A percentile compares a stretch with the other conserved stretches of the same genome.
phyloP scores from a whole-genome alignment of 2,329 filamentous ascomycete species.

The Plectosphaerella cucumerina region DNA sequence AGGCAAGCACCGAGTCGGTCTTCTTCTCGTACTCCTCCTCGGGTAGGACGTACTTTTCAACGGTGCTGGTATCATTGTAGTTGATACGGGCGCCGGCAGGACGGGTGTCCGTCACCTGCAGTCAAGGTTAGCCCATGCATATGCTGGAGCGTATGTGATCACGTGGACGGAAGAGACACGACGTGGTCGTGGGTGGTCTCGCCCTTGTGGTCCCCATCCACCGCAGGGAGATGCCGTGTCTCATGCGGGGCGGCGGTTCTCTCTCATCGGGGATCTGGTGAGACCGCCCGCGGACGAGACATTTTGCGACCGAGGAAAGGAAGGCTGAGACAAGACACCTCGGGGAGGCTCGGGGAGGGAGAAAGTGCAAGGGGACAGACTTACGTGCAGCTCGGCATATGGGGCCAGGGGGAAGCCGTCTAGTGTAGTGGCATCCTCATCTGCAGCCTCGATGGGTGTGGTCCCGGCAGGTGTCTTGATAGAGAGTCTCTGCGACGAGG shows the following conservation, averaged over 20 bases:
- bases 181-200: background rate
- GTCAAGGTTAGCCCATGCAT: background rate
- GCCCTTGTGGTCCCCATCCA: background rate
- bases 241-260: background rate
- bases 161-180: background rate
- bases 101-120: constrained; percentile 73
- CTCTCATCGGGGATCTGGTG: background rate
- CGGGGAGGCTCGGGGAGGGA: background rate
- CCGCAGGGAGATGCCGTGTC: background rate
- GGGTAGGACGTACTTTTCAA: constrained; percentile 91
- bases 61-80: constrained; percentile 73
- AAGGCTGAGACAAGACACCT: background rate
- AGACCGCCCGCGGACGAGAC: background rate
- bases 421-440: constrained; percentile 68
- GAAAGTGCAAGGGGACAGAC: constrained; percentile 31
- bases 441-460: constrained; percentile 61
- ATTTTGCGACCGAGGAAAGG: constrained; percentile 2
- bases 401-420: constrained; percentile 62
- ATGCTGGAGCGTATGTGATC: background rate
- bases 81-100: constrained; percentile 72
- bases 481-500: constrained; percentile 69
- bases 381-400: constrained; percentile 77
- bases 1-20: constrained; percentile 83
- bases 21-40: constrained; percentile 80
- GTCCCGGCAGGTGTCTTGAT: constrained; percentile 61